A percentile compares a stretch with the other conserved stretches of the same genome.
phyloP scores from a whole-genome alignment of 2,329 filamentous ascomycete species.

The Aspergillus sp. region DNA sequence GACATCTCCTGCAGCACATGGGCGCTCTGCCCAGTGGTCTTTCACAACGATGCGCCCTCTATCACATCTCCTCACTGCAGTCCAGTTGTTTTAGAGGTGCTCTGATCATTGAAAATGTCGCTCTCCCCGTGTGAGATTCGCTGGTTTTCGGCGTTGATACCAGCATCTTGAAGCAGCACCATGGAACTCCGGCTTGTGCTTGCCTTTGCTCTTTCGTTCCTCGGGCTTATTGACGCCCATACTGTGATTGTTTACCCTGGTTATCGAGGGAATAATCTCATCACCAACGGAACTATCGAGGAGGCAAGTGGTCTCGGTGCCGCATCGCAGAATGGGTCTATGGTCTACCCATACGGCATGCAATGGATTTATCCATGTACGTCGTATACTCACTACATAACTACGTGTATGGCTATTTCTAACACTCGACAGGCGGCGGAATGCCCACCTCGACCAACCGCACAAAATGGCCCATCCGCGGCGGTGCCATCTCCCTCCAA shows the following conservation, averaged over 20 bases:
- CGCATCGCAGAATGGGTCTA: constrained; percentile 42
- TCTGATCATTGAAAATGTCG: neutral
- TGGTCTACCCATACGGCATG: constrained; percentile 74
- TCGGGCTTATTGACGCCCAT: constrained; percentile 47
- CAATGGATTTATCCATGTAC: constrained; percentile 93
- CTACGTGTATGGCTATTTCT: neutral
- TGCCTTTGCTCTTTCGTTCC: neutral
- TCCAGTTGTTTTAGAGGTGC: neutral
- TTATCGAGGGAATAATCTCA: constrained; percentile 79
- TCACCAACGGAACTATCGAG: constrained; percentile 59
- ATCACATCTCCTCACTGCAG: neutral
- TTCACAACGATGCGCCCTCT: neutral
- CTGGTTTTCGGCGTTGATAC: constrained; percentile 14
- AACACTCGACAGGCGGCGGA: constrained; percentile 63
- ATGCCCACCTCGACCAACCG: constrained; percentile 70
- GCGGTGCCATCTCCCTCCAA: constrained; percentile 83
- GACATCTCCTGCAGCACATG: constrained; percentile 28
- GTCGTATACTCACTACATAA: constrained; percentile 28
- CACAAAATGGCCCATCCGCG: constrained; percentile 82
- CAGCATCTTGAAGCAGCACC: neutral
- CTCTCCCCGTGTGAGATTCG: constrained; percentile 13
- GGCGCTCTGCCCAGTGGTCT: neutral
- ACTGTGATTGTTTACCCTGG: constrained; percentile 81
- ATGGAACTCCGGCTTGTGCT: neutral
- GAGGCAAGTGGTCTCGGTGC: constrained; percentile 40